A percentile compares a stretch with the other conserved stretches of the same genome.
Evolutionary conservation across 345 rosid species (phyloP).

Genomic region (Bretschneidera sinensis): DNA sequence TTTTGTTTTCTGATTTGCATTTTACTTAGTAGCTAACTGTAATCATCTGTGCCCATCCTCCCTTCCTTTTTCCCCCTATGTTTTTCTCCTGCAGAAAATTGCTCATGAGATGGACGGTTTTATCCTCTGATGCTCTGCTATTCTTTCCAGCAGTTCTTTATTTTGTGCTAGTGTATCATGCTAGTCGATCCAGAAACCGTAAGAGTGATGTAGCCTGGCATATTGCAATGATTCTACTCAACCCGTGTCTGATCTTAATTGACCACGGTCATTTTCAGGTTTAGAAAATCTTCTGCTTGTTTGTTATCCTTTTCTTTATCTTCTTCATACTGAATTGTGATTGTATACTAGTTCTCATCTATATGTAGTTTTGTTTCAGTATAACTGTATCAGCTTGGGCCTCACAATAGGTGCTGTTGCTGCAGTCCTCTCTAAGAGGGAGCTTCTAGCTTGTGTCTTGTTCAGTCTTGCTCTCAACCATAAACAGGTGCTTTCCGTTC

Average conservation of each 20-base stretch:
- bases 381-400: conserved; percentile 94
- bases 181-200: conserved; percentile 6
- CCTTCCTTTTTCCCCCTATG: neutral
- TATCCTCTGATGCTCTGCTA: conserved; percentile 70
- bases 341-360: conserved; percentile 16
- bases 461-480: conserved; percentile 90
- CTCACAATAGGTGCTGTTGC: conserved; percentile 75
- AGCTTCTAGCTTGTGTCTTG: conserved; percentile 54
- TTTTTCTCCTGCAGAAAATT: conserved; percentile 55
- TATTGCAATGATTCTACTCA: conserved; percentile 56
- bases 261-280: conserved; percentile 99
- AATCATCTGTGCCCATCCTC: no score
- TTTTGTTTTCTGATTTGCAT: neutral
- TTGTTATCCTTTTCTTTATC: neutral
- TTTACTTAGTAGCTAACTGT: neutral
- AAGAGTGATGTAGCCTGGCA: conserved; percentile 68
- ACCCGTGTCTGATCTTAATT: conserved; percentile 78
- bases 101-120: conserved; percentile 89
- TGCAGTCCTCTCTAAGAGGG: conserved; percentile 60
- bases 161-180: conserved; percentile 51
- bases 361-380: conserved; percentile 43
- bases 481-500: conserved; percentile 61
- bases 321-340: neutral
- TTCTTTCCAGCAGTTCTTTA: conserved; percentile 77
- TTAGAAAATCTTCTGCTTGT: conserved; percentile 4